Conservation (phyloP, 2,329 filamentous ascomycete genomes). For the Leptosphaerulina australis region DNA sequence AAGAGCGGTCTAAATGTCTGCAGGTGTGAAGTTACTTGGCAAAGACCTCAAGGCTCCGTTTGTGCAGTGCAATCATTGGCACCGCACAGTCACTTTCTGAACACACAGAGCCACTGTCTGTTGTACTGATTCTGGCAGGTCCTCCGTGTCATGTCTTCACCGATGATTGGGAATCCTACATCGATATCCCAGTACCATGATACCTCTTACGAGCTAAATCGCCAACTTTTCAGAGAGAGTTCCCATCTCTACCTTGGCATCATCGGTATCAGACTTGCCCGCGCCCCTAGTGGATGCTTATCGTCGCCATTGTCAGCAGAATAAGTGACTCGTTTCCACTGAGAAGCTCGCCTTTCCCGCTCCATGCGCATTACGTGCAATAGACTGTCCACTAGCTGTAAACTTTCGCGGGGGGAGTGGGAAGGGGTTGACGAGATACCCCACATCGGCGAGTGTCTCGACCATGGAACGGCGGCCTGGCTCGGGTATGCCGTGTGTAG, state of each 20-base stretch:
- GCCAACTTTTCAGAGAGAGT: conserved; percentile 2
- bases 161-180: neutral
- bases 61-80: neutral
- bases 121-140: conserved; percentile 14
- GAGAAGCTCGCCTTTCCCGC: conserved; percentile 1
- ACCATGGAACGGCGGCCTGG: conserved; percentile 28
- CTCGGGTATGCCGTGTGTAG: conserved; percentile 26
- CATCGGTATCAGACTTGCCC: conserved; percentile 14
- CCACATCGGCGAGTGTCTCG: conserved; percentile 25
- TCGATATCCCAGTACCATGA: conserved; percentile 21
- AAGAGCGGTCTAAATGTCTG: neutral
- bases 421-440: conserved; percentile 24
- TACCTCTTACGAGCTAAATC: conserved; percentile 9
- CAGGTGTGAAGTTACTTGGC: neutral
- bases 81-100: conserved; percentile 1
- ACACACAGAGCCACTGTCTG: conserved; percentile 5
- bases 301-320: neutral
- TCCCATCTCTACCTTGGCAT: conserved; percentile 10
- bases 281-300: conserved; percentile 11
- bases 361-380: conserved; percentile 7
- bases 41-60: neutral
- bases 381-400: conserved; percentile 4
- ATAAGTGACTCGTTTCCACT: conserved; percentile 3
- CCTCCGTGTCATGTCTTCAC: conserved; percentile 2
- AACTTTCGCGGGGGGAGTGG: conserved; percentile 12